Evolutionary conservation across 129 eudicot species (phyloP).

Genomic region (Escallonia rubra): DNA sequence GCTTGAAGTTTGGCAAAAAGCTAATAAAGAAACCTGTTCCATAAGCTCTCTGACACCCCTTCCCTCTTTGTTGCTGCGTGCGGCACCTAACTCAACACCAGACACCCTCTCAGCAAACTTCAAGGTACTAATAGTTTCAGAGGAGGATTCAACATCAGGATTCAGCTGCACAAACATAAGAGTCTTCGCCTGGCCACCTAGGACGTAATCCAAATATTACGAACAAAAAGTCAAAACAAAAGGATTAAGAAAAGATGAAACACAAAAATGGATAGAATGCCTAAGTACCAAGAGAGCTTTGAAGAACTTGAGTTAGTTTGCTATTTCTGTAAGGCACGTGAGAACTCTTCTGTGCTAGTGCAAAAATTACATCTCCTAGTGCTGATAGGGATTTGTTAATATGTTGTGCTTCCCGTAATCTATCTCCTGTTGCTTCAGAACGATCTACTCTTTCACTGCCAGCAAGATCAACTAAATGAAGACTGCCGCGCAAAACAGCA

Average conservation of each 20-base stretch:
- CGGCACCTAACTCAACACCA: slow-evolving; percentile 93
- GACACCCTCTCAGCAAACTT: slow-evolving; percentile 90
- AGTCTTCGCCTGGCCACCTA: slow-evolving; percentile 91
- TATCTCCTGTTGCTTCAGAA: slow-evolving; percentile 80
- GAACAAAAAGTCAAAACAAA: background rate
- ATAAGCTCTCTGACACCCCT: slow-evolving; percentile 76
- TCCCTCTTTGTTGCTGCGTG: slow-evolving; percentile 74
- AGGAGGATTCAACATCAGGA: slow-evolving; percentile 77
- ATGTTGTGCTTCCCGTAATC: slow-evolving; percentile 84
- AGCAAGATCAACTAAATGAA: slow-evolving; percentile 89
- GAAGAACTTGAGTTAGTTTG: slow-evolving; percentile 88
- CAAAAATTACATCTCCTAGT: slow-evolving; percentile 85
- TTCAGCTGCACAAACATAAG: slow-evolving; percentile 87
- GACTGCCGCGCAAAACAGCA: slow-evolving; percentile 63
- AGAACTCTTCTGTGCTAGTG: slow-evolving; percentile 72
- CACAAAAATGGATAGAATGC: background rate
- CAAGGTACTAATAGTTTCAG: slow-evolving; percentile 69
- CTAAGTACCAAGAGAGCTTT: slow-evolving; percentile 69
- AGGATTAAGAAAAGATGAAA: background rate
- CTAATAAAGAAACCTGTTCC: slow-evolving; percentile 60
- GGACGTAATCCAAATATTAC: background rate
- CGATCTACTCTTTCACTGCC: slow-evolving; percentile 91
- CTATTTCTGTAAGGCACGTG: slow-evolving; percentile 94
- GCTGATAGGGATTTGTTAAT: slow-evolving; percentile 88
- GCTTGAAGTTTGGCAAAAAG: background rate